phyloP scores from a whole-genome alignment of 1,284 basidiomycete genomes.

The Sutorius eximius region DNA sequence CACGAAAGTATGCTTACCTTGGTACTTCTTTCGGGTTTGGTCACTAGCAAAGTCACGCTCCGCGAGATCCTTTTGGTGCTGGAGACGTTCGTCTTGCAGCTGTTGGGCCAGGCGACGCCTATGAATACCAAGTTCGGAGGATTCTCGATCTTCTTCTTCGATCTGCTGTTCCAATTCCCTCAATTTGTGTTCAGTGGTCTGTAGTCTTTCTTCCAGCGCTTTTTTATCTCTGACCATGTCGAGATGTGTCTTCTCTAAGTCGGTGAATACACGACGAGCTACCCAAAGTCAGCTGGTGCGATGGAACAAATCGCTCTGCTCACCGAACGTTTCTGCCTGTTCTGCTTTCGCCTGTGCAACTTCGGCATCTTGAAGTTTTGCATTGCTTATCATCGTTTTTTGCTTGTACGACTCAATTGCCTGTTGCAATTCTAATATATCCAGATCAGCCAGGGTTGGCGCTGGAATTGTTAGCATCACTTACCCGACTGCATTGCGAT shows the following conservation, averaged over 20 bases:
- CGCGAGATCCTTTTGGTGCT: conserved; percentile 72
- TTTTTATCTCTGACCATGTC: conserved; percentile 57
- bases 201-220: conserved; percentile 50
- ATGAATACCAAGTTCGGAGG: conserved; percentile 63
- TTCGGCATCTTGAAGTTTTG: conserved; percentile 69
- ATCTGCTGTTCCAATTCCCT: conserved; percentile 64
- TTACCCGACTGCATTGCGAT: conserved; percentile 60
- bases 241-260: conserved; percentile 61
- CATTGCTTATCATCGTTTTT: conserved; percentile 60
- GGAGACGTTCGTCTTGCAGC: conserved; percentile 74
- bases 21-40: conserved; percentile 82
- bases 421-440: conserved; percentile 54
- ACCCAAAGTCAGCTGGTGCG: conserved; percentile 8
- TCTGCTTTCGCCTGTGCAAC: conserved; percentile 64
- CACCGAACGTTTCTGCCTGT: conserved; percentile 65
- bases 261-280: conserved; percentile 59
- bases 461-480: conserved; percentile 8
- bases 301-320: conserved; percentile 14
- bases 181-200: conserved; percentile 53
- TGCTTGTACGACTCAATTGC: conserved; percentile 65
- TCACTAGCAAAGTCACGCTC: conserved; percentile 77
- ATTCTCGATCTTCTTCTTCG: conserved; percentile 67
- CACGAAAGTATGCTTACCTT: conserved; percentile 46
- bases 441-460: conserved; percentile 3
- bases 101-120: conserved; percentile 68